A percentile compares a stretch with the other conserved stretches of the same genome.
phyloP scores from a whole-genome alignment of 2,329 filamentous ascomycete genomes.

The Pyrenochaeta sp. region DNA sequence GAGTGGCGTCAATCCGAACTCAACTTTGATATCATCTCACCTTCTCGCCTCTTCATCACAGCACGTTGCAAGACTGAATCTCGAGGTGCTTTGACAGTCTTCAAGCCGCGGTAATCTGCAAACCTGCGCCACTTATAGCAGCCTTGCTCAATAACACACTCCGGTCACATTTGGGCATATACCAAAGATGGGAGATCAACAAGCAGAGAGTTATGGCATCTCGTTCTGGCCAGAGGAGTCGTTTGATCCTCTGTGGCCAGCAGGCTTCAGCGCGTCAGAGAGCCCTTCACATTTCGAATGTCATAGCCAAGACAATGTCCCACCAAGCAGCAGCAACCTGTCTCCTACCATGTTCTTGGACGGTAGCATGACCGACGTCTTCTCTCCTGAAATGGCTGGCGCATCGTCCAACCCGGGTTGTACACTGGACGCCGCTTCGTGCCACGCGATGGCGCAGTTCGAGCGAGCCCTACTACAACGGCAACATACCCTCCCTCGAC shows the following conservation, averaged over 20 bases:
- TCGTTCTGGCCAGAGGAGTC: constrained; percentile 7
- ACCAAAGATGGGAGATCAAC: constrained; percentile 9
- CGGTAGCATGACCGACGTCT: neutral
- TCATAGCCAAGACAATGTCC: too few relatives aligned
- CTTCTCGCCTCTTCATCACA: too few relatives aligned
- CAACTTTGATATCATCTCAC: too few relatives aligned
- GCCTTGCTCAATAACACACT: neutral
- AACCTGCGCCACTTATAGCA: too few relatives aligned
- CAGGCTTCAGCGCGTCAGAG: constrained; percentile 7
- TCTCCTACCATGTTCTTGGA: neutral
- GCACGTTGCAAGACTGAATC: too few relatives aligned
- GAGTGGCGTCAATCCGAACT: neutral
- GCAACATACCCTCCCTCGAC: constrained; percentile 21
- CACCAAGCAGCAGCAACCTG: neutral
- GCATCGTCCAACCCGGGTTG: neutral
- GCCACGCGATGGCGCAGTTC: constrained; percentile 1
- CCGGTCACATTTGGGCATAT: too few relatives aligned
- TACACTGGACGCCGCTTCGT: neutral
- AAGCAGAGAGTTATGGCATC: constrained; percentile 3
- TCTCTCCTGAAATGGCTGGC: neutral
- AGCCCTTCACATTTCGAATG: too few relatives aligned
- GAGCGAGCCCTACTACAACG: constrained; percentile 4
- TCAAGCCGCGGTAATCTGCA: too few relatives aligned
- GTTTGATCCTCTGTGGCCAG: constrained; percentile 7
- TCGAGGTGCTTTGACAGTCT: too few relatives aligned